Conservation (phyloP, 1,284 basidiomycete species). For the Cystobasidium pallidum region DNA sequence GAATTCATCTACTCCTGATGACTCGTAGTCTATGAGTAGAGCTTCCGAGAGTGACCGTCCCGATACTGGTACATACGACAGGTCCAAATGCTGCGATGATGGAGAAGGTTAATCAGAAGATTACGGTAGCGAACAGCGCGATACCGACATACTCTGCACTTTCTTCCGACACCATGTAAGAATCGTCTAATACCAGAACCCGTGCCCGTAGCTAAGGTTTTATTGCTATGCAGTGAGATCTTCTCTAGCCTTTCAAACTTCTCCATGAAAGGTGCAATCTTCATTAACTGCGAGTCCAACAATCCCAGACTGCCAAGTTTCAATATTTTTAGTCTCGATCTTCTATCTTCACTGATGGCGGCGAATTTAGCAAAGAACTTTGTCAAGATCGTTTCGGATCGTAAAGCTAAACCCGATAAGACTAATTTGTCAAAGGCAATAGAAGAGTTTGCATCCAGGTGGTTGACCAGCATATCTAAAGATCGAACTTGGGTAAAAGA, state of each 20-base stretch:
- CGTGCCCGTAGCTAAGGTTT: slow-evolving; percentile 19
- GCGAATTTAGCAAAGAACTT: slow-evolving; percentile 49
- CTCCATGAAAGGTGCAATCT: slow-evolving; percentile 47
- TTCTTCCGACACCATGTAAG: slow-evolving; percentile 23
- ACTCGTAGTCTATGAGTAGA: slow-evolving; percentile 14
- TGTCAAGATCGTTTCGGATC: slow-evolving; percentile 45
- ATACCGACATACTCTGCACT: slow-evolving; percentile 26
- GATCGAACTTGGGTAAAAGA: slow-evolving; percentile 49
- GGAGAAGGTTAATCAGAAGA: background rate
- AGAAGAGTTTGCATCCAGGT: slow-evolving; percentile 38
- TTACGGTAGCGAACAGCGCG: no score
- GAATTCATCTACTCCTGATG: slow-evolving; percentile 18
- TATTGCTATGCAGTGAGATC: slow-evolving; percentile 45
- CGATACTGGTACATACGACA: slow-evolving; percentile 26
- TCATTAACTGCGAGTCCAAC: slow-evolving; percentile 45
- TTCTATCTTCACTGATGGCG: slow-evolving; percentile 10
- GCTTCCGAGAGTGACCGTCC: slow-evolving; percentile 22
- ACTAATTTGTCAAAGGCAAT: slow-evolving; percentile 50
- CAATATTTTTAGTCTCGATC: slow-evolving; percentile 44
- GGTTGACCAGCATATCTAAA: slow-evolving; percentile 50
- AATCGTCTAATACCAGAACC: slow-evolving; percentile 28
- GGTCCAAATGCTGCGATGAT: slow-evolving; percentile 19
- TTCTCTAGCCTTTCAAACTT: slow-evolving; percentile 47
- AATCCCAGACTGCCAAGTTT: slow-evolving; percentile 48
- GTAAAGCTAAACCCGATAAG: slow-evolving; percentile 49